Evolutionary conservation across 225 moss, liverwort and hornwort species (phyloP).

Genomic region (Physcomitrellopsis africana): DNA sequence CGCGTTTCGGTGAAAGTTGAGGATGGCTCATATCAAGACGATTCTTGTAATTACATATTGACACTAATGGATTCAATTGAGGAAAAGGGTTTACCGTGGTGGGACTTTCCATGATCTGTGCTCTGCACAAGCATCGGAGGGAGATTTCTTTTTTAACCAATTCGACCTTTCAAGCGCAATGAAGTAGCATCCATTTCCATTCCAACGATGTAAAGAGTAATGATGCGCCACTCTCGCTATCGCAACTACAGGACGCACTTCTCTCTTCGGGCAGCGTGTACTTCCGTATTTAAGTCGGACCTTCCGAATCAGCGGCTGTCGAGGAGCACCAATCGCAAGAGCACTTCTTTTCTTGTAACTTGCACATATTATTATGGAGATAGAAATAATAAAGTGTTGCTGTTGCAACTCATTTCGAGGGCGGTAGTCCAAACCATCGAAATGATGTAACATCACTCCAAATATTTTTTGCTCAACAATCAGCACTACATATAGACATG

Average conservation of each 20-base stretch:
- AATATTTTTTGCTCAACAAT: conserved; percentile 43
- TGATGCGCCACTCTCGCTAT: not conserved
- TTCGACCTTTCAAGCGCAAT: conserved; percentile 32
- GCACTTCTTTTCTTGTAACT: conserved; percentile 18
- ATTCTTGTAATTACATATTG: conserved; percentile 77
- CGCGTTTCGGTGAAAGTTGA: conserved; percentile 66
- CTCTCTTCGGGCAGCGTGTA: not conserved
- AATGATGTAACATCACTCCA: conserved; percentile 35
- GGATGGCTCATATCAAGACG: conserved; percentile 75
- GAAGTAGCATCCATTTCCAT: not conserved
- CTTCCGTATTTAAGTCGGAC: conserved; percentile 32
- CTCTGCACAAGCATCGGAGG: conserved; percentile 24
- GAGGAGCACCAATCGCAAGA: conserved; percentile 19
- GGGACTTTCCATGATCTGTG: conserved; percentile 51
- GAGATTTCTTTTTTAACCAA: conserved; percentile 26
- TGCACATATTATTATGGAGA: conserved; percentile 27
- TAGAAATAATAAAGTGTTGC: conserved; percentile 32
- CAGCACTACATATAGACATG: conserved; percentile 28
- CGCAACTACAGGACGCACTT: not conserved
- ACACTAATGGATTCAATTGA: conserved; percentile 49
- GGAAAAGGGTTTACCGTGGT: conserved; percentile 53
- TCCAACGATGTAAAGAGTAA: conserved; percentile 17
- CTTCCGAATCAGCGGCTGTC: conserved; percentile 33
- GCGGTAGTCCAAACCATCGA: conserved; percentile 7
- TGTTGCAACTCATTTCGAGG: conserved; percentile 34